A percentile compares a stretch with the other conserved stretches of the same genome.
Conservation (phyloP, 2,329 filamentous ascomycete genomes). For the Aureobasidium leucospermi region DNA sequence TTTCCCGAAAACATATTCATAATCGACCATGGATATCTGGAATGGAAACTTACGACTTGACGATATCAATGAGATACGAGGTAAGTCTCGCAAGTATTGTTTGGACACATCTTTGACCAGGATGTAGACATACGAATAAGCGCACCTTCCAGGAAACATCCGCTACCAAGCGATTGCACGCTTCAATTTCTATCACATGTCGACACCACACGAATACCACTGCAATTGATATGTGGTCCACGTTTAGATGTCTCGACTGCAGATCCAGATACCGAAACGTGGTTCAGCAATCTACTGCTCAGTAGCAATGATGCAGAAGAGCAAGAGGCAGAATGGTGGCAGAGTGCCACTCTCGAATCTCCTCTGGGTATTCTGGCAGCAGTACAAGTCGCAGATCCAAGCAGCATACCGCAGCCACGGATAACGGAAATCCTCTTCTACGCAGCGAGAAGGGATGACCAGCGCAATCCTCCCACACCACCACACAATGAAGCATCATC, state of each 20-base stretch:
- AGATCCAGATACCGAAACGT: slow-evolving; percentile 28
- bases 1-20: not conserved
- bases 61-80: slow-evolving; percentile 3
- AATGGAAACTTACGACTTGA: not conserved
- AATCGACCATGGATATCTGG: not conserved
- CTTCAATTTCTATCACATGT: slow-evolving; percentile 33
- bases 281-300: slow-evolving; percentile 33
- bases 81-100: no score
- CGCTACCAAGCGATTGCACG: not conserved
- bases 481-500: slow-evolving; percentile 17
- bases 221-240: slow-evolving; percentile 33
- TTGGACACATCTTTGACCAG: no score
- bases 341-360: slow-evolving; percentile 29
- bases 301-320: slow-evolving; percentile 15
- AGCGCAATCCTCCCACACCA: slow-evolving; percentile 26
- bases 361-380: slow-evolving; percentile 33
- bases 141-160: not conserved
- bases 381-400: slow-evolving; percentile 18
- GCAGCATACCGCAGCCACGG: slow-evolving; percentile 13
- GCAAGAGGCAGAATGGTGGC: slow-evolving; percentile 30
- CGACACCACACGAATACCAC: slow-evolving; percentile 32
- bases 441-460: slow-evolving; percentile 25
- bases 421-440: slow-evolving; percentile 42
- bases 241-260: slow-evolving; percentile 33
- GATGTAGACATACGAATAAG: slow-evolving; percentile 8